Base-by-base conservation (phyloP, 1,284 basidiomycete genomes). In the Sporisorium scitamineum region DNA sequence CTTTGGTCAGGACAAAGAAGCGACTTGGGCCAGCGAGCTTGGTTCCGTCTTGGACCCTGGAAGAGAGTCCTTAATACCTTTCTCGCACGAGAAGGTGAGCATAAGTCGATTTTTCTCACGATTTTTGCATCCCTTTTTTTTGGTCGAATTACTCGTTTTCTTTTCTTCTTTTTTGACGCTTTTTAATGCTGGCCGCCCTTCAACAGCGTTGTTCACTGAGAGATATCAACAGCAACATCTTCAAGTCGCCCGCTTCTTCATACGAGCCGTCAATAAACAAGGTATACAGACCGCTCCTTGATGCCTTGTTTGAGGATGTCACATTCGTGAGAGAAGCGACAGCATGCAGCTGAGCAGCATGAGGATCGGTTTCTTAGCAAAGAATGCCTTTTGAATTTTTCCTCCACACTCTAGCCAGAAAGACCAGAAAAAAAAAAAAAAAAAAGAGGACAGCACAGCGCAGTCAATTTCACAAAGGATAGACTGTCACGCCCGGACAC, bases 301-400 rank as follows among this genome's bases (percentile, higher is more conserved):
- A n/a, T n/a, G n/a, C n/a, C n/a, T n/a, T n/a, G n/a, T n/a, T n/a
- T n/a, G n/a, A n/a, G n/a, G n/a, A n/a, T n/a, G n/a, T n/a, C n/a
- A n/a, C n/a, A n/a, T n/a, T n/a, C n/a, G n/a, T n/a, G n/a, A n/a
- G 39, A n/a, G 7, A n/a, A 41, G 39, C 18, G 39, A 41, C 37
- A n/a, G 39, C 18, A 16, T n/a, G 39, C 39, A n/a, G 37, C 37
- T 39, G 39, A 9, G 39, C 39, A 41, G 18, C 39, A 39, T 41
- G 39, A 8, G 26, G 55, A 70, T 64, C 69, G 59, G 44, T 27
- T 5, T 56, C 69, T 71, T 66, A 65, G 54, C 68, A 57, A 70
- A 70, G 54, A 53, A 39, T 39, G 16, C 16, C 6, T 42, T 42
- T 10, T 42, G n/a, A 50, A 50, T 32, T 55, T 53, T 53, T 55